Base-by-base conservation (phyloP, 768 basidiomycete genomes). In the Lyophyllum atratum region DNA sequence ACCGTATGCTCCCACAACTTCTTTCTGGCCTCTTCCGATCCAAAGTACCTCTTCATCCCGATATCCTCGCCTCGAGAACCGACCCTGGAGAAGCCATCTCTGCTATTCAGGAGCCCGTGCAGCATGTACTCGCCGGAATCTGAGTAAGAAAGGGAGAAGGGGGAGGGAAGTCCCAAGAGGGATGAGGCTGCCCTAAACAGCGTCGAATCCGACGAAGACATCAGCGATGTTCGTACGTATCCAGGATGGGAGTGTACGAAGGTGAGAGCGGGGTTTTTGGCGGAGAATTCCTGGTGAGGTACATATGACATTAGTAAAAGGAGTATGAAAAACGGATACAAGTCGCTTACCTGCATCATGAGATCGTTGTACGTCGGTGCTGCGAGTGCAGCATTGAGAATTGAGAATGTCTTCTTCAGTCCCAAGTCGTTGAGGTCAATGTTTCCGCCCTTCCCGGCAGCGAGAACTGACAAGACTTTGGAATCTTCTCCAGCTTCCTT, bases 401-500 rank as follows among this genome's bases (percentile, higher is more conserved):
- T 21, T 2, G 62, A 68, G 62, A 70, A 80, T 33, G 51, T 64
- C 65, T 78, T 78, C 66, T 76, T 77, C 51, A 80, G 60, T 7
- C 75, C 77, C 10, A 82, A 70, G 54, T 83, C 81, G 46, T 81
- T 69, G 31, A 76, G 58, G 61, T 80, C 70, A n/a, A 83, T 71
- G 7, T 68, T 60, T 0, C 67, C 70, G 11, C 79, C 78, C 8
- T 67, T 54, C 0, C 71, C 73, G 15, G 69, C 65, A n/a, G 70
- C 75, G 12, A 83, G 67, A 1, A 84, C 73, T 1, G 78, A 77
- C 63, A 83, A 64, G 17, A 78, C 80, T 60, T 78, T 78, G 11
- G 80, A 81, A 49, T 82, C 81, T 63, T 85, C 79, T 5, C 79
- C 80, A 0, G 65, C 72, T 4, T 76, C 76, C 49, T 72, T 73